A percentile compares a stretch with the other conserved stretches of the same genome.
Evolutionary conservation across 192 early-diverging fungal species (phyloP).

Genomic region (Mortierella hygrophila): DNA sequence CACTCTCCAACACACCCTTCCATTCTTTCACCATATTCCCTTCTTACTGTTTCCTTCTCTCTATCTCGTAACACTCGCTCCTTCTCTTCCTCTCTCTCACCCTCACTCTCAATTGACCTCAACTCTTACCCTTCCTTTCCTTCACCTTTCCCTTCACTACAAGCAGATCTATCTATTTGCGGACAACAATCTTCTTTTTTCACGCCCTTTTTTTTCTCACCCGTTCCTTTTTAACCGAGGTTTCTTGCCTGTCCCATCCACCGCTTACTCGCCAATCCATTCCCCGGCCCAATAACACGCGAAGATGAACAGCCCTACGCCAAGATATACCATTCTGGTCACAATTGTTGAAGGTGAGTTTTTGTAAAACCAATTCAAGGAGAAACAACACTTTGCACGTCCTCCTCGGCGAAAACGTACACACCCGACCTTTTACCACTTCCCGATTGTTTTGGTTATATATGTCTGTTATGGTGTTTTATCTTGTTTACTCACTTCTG

Average conservation of each 20-base stretch:
- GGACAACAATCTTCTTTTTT: background rate
- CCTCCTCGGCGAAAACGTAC: slow-evolving; percentile 1
- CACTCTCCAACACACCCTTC: background rate
- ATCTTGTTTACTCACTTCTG: background rate
- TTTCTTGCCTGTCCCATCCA: background rate
- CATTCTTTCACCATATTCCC: background rate
- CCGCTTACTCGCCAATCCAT: background rate
- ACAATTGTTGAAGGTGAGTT: slow-evolving; percentile 55
- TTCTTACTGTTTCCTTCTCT: background rate
- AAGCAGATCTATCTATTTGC: background rate
- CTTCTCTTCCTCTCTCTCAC: background rate
- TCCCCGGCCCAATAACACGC: background rate
- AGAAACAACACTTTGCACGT: background rate
- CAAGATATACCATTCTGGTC: slow-evolving; percentile 57
- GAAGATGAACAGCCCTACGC: slow-evolving; percentile 35
- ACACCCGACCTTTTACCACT: background rate
- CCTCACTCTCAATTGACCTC: background rate
- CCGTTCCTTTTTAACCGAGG: background rate
- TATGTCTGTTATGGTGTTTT: background rate
- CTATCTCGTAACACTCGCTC: background rate
- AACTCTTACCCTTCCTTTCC: background rate
- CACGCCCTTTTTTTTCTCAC: background rate
- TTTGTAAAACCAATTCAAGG: background rate
- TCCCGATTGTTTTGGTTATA: slow-evolving; percentile 2
- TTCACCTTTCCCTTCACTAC: background rate